Evolutionary conservation across 1,284 basidiomycete genomes (phyloP).

Genomic region (Neolentinus lepideus): DNA sequence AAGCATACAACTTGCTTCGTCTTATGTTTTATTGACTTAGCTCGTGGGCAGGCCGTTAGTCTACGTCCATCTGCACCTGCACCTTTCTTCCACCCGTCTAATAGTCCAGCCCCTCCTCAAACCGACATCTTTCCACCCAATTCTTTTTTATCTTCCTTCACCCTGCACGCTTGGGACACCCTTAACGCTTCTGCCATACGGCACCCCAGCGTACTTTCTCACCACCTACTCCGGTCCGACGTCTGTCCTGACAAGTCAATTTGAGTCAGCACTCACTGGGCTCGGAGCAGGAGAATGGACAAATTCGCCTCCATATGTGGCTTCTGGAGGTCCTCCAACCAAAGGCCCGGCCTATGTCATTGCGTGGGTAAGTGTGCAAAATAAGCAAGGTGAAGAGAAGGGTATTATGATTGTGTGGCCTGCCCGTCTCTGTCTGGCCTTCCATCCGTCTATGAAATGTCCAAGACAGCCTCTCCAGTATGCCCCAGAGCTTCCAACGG

Average conservation of each 20-base stretch:
- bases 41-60: conserved; percentile 39
- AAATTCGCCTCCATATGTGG: background rate
- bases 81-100: conserved; percentile 39
- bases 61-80: conserved; percentile 52
- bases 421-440: conserved; percentile 47
- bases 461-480: conserved; percentile 39
- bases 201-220: conserved; percentile 65
- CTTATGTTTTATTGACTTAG: background rate
- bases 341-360: conserved; percentile 43
- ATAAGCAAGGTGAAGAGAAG: conserved; percentile 71
- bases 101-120: conserved; percentile 53
- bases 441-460: conserved; percentile 30
- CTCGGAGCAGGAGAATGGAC: conserved; percentile 50
- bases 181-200: conserved; percentile 59
- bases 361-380: conserved; percentile 67
- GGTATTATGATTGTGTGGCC: conserved; percentile 71
- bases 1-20: background rate
- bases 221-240: conserved; percentile 57
- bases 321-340: background rate
- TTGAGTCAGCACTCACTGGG: conserved; percentile 51
- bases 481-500: conserved; percentile 57
- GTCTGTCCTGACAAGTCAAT: conserved; percentile 52
- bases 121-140: conserved; percentile 43
- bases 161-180: conserved; percentile 47
- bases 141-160: conserved; percentile 29